Base-by-base conservation (phyloP, 2,329 filamentous ascomycete genomes). In the Exserohilum turcica region DNA sequence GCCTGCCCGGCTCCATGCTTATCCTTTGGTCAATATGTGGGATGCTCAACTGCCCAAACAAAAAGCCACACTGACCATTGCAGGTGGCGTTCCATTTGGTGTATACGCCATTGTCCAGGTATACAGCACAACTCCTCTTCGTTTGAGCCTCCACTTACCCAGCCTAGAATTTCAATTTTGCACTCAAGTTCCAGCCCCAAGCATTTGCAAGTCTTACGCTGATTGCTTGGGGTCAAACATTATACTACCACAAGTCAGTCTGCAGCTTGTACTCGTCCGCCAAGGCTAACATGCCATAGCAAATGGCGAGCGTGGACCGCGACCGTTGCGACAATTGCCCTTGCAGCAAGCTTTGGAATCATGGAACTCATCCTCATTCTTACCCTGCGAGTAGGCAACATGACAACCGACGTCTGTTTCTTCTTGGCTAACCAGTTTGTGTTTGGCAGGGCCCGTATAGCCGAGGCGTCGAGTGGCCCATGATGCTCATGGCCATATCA, bases 11-110 rank as follows among this genome's bases (percentile, higher is more conserved):
- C 0, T 62, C 72, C 16, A 87, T 87, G 84, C 81, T 87, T 76
- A 82, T 87, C 56, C 69, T 87, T 1, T 88, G 85, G 84, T 84
- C 82, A n/a, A 65, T 79, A 28, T 84, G 83, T 80, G 67, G 59
- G 47, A 43, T 42, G 16, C 36, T 15, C 42, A 32, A 10, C n/a
- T 5, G 3, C 36, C 18, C 13, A 13, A 10, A 13, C 18, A 6
- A 16, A 24, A 5, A 13, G 27, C 10, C 13, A 29, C 27, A 28
- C 53, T 59, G 18, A 59, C 39, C n/a, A 29, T 13, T 28, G 12
- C 45, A 72, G 71, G 70, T 15, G 69, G 67, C 18, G 76, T 81
- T 24, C 80, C 80, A 2, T 81, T 82, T 64, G 80, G 81, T 15
- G 77, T 79, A 16, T 83, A 83, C 65, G 74, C 79, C 15, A 77